Base-by-base conservation (phyloP, 495 filamentous ascomycete species). In the Talaromyces proteolyticus region DNA sequence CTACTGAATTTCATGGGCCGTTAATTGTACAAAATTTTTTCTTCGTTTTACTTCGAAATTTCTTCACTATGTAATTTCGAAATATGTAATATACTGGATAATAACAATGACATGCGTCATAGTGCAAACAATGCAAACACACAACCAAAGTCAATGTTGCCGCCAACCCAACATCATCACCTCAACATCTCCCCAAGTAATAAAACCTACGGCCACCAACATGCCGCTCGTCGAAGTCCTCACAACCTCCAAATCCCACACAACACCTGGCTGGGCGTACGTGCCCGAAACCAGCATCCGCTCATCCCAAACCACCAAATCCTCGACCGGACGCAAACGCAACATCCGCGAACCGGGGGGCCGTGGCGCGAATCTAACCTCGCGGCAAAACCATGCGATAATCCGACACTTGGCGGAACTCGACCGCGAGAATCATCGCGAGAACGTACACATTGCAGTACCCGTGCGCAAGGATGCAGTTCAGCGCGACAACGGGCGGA, bases 201-300 rank as follows among this genome's bases (percentile, higher is more conserved):
- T n/a, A n/a, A n/a, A n/a, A n/a, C n/a, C n/a, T n/a, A n/a, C n/a
- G n/a, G n/a, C 11, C 3, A 18, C 4, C 5, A 52, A 26, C 10
- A 84, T 85, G 78, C 82, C 83, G 48, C 74, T 68, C 43, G 79
- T 96, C 57, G 83, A 92, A 63, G 80, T 92, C 43, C 70, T 96
- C 41, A 84, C 88, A 14, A 84, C 73, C 61, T 76, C 84, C 3
- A 79, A 79, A 38, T 80, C 80, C 17, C 76, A 77, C 49, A 69
- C 73, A 44, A 86, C 86, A 1, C 90, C 91, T 0, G 91, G 91
- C 52, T 96, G 87, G 82, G 86, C 88, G 37, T 93, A 93, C 63
- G 89, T 95, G 17, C 80, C 88, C 25, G 87, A 94, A 56, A 80
- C 78, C 81, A 12, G 71, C 80, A 38, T 79, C 84, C 7, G 11